Conservation (phyloP, 148 eudicot species). For the Gaultheria prostrata region DNA sequence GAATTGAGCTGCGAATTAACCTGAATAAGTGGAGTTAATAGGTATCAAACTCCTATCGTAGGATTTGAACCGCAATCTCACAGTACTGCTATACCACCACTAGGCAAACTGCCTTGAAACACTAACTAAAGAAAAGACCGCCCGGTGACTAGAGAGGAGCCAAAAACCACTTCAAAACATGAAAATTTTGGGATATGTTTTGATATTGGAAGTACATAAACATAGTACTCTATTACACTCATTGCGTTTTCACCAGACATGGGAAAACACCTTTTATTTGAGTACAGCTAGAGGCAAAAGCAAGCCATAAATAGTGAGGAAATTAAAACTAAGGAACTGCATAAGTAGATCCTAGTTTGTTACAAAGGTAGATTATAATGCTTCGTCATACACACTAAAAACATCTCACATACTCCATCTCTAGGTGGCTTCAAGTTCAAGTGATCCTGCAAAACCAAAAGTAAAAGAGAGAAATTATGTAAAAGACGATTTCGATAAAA, state of each 20-base stretch:
- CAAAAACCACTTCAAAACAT: not conserved
- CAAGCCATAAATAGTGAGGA: not conserved
- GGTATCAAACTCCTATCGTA: no score
- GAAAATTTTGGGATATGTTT: not conserved
- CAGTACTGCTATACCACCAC: no score
- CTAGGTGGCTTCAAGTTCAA: not conserved
- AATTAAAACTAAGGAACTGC: not conserved
- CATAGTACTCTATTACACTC: not conserved
- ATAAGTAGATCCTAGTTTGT: not conserved
- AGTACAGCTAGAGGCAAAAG: not conserved
- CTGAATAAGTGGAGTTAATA: not conserved
- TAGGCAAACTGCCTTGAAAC: no score
- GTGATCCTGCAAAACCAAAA: slow-evolving; percentile 10
- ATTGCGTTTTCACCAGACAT: slow-evolving; percentile 3
- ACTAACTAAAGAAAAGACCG: not conserved
- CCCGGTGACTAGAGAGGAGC: not conserved
- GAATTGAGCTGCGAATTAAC: not conserved
- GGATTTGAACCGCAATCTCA: no score
- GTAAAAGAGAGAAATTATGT: not conserved
- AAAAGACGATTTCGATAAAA: not conserved
- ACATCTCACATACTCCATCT: not conserved
- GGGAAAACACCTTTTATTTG: slow-evolving; percentile 10
- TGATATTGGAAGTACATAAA: not conserved
- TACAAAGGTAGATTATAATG: not conserved
- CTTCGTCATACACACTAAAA: not conserved